These are phyloP conservation scores for Alternaria triticimaculans DNA, from an alignment of 2,329 filamentous ascomycete species.

Conservation along the genomic window DNA sequence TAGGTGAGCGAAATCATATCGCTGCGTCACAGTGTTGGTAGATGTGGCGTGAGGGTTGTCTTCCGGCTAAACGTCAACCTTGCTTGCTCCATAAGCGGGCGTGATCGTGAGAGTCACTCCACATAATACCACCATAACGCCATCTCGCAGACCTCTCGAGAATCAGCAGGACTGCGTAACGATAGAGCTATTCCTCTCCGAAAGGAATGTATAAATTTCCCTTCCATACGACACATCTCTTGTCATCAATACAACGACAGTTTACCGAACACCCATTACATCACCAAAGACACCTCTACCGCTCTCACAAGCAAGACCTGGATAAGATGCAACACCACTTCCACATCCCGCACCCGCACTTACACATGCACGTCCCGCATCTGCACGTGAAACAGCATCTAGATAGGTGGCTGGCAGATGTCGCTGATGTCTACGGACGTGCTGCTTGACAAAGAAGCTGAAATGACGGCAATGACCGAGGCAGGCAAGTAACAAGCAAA, in stretches of 20 bases:
- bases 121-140: neutral
- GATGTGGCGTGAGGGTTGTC: neutral
- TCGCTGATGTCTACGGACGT: constrained; percentile 7
- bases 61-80: neutral
- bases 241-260: neutral
- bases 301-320: neutral
- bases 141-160: neutral
- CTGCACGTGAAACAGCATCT: neutral
- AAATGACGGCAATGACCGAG: neutral
- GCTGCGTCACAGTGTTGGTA: neutral
- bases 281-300: neutral
- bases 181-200: neutral
- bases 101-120: neutral
- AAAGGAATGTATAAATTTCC: neutral
- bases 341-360: neutral
- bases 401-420: constrained; percentile 9
- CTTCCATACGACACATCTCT: neutral
- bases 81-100: neutral
- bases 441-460: neutral
- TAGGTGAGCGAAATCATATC: neutral
- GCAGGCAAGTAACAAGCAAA: neutral
- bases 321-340: neutral
- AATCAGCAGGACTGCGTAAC: neutral
- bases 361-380: constrained; percentile 1
- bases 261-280: neutral